Evolutionary conservation across 495 filamentous ascomycete genomes (phyloP), one percentile per base, ranked within the genome.

Genomic region (Margaritispora aquatica): DNA sequence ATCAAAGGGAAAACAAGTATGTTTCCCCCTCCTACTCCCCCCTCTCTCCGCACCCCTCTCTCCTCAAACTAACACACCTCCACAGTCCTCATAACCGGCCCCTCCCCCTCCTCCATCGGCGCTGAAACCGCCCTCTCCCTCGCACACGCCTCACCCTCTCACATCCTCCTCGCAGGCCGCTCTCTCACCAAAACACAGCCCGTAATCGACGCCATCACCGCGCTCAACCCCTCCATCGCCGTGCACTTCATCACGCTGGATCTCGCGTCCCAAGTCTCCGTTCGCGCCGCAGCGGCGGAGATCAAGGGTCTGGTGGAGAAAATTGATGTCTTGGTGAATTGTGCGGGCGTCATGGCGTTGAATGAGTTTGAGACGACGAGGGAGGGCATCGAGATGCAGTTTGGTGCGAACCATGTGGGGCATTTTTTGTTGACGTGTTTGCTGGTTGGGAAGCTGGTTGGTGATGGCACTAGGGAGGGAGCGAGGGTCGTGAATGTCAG

Each of bases 381-480:
- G 7, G 60, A 62, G 52, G 75, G 76, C 4, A 69, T 79, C 54
- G 85, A 88, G 64, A 69, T 75, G 38, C 84, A 87, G 60, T 73
- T 88, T 17, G 83, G 73, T 9, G 73, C 76, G 41, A 84, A 82
- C 66, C 78, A 85, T 62, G 70, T 83, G 7, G 81, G 80, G 13
- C 83, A 85, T 62, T 84, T 84, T 55, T 64, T 86, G 17, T 68
- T 87, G 23, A 82, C 80, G 15, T 81, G 80, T 57, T 66, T 76
- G 63, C 65, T 87, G 44, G 73, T 84, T 61, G 64, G 67, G 69
- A 48, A 56, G 26, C 36, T 54, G 13, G 1, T 57, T 5, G 22
- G 10, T 0, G 47, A 23, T 17, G 36, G 44, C 7, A 36, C 21
- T 1, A 17, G 38, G 38, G 38, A 49, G 2, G 53, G 58, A 2